These are phyloP conservation scores for Aegle marmelos DNA, from an alignment of 345 rosid genomes.

Conservation along the genomic window DNA sequence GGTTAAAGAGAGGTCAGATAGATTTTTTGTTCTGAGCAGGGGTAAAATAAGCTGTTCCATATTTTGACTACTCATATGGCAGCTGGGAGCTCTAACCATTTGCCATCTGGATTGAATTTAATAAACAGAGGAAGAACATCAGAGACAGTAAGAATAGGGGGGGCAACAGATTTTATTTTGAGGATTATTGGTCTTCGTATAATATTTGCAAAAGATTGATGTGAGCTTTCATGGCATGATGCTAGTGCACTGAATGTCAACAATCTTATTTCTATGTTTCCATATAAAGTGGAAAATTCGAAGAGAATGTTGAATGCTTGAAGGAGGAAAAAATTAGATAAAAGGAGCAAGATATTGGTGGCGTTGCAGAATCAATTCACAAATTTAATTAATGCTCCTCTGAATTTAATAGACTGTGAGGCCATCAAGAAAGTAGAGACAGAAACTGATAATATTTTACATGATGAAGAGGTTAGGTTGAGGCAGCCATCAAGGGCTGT, in stretches of 20 bases:
- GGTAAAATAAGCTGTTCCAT: neutral
- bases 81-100: neutral
- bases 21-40: neutral
- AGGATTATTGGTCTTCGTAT: neutral
- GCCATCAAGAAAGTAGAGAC: neutral
- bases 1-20: neutral
- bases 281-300: neutral
- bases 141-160: neutral
- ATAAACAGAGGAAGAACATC: neutral
- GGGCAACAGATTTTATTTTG: neutral
- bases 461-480: neutral
- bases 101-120: too few species aligned
- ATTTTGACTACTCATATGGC: neutral
- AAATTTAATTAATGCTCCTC: too few species aligned
- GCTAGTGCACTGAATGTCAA: too few species aligned
- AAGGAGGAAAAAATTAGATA: neutral
- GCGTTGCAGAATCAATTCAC: too few species aligned
- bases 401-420: too few species aligned
- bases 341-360: too few species aligned
- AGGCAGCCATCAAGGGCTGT: neutral
- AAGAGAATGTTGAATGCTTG: neutral
- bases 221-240: too few species aligned
- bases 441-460: too few species aligned
- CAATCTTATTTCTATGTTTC: too few species aligned
- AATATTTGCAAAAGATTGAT: too few species aligned